phyloP scores from a whole-genome alignment of 164 flowering plant species.

The Akebia trifoliata region DNA sequence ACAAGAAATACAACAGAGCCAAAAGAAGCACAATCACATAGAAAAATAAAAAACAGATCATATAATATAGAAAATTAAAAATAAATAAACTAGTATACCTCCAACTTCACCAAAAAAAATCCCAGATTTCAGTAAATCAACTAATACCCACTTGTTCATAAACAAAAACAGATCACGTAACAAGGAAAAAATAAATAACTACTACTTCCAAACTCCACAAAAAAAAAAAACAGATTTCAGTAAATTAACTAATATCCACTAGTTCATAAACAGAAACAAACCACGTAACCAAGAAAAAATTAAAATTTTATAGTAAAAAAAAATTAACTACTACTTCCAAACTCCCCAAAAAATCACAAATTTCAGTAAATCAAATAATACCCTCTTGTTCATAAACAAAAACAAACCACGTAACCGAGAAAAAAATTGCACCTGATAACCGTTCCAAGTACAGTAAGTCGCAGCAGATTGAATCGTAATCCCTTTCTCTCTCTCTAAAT shows the following conservation, averaged over 20 bases:
- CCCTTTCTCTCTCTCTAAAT: slow-evolving; percentile 96
- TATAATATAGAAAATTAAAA: no score
- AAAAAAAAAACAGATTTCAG: neutral
- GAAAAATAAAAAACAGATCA: no score
- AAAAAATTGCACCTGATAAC: slow-evolving; percentile 61
- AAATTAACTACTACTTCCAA: no score
- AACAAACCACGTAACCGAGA: neutral
- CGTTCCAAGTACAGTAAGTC: slow-evolving; percentile 94
- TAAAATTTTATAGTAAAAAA: no score
- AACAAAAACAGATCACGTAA: neutral
- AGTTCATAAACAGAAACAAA: neutral
- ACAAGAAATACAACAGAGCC: no score
- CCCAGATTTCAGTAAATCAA: neutral
- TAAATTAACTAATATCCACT: neutral
- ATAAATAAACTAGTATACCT: no score
- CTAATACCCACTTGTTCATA: neutral
- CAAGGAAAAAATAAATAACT: no score
- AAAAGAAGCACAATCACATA: no score
- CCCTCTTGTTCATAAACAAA: neutral
- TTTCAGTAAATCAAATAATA: slow-evolving; percentile 1
- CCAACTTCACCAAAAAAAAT: no score
- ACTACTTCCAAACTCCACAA: no score
- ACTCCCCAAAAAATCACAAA: no score
- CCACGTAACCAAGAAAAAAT: neutral
- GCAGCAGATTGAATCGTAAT: slow-evolving; percentile 98